phyloP scores from a whole-genome alignment of 495 filamentous ascomycete genomes.

The Trichoderma erinaceum region DNA sequence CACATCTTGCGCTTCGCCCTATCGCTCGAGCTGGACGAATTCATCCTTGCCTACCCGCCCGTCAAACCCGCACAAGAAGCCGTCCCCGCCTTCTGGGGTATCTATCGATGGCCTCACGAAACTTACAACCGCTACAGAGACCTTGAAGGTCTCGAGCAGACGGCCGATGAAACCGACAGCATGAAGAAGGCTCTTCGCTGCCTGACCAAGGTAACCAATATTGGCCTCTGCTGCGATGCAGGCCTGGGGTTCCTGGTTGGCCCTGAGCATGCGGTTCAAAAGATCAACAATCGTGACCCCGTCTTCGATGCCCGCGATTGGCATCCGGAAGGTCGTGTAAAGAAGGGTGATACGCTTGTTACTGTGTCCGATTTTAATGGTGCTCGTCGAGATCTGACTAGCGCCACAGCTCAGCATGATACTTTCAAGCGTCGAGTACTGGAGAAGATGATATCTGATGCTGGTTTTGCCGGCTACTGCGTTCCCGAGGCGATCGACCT shows the following conservation, averaged over 20 bases:
- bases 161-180: conserved; percentile 45
- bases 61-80: conserved; percentile 36
- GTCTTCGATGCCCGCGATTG: conserved; percentile 18
- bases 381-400: neutral
- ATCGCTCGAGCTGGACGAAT: conserved; percentile 48
- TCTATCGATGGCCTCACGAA: conserved; percentile 46
- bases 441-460: conserved; percentile 24
- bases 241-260: conserved; percentile 51
- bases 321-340: conserved; percentile 12
- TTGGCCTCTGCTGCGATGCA: conserved; percentile 50
- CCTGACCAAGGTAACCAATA: conserved; percentile 36
- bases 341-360: neutral
- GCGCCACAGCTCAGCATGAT: neutral
- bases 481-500: conserved; percentile 21
- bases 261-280: conserved; percentile 18
- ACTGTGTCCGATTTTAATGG: conserved; percentile 2
- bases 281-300: neutral
- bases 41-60: conserved; percentile 30
- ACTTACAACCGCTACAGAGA: conserved; percentile 44
- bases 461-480: conserved; percentile 20
- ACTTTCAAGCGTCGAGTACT: conserved; percentile 17
- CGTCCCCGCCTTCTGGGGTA: conserved; percentile 43
- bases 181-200: conserved; percentile 44
- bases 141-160: conserved; percentile 43
- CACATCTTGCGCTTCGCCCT: conserved; percentile 48